Evolutionary conservation across 352 stramenopile genomes (phyloP), one percentile per base, ranked within the genome.

Genomic region (Albugo laibachii): DNA sequence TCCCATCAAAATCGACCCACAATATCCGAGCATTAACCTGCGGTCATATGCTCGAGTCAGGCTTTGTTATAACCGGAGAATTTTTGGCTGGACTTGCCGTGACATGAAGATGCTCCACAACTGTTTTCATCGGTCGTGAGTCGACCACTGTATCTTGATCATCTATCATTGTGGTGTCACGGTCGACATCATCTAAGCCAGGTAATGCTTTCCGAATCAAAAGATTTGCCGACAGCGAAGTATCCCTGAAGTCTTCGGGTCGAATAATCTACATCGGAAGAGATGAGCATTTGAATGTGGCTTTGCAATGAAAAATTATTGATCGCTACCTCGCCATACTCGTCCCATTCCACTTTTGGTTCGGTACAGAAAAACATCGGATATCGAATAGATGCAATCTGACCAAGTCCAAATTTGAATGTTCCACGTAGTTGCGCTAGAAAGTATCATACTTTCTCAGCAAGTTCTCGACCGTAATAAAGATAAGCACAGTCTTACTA

Each of bases 361-460:
- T 92, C 80, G 5, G 78, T 70, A 14, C 74, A 75, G 48, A 91
- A 86, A 53, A 92, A 92, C 77, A 92, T 89, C 8, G 80, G 77
- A 52, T 89, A 82, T 1, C 74, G 78, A 35, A 88, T 74, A 0
- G 74, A 77, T 11, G 80, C 71, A 19, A 92, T 83, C 42, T 92
- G 75, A 8, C 80, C 80, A 24, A 92, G 54, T 1, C 80, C 80
- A 15, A 87, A 74, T 57, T 86, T 86, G 53, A 89, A 92, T 11
- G 77, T 85, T 8, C 80, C 80, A 49, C 77, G 66, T 36, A 92
- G 56, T 61, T 88, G 80, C 19, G 78, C 77, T 73, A 55, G 18
- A 16, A 15, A 14, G 6, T 31, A 46, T 15, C 15, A 49, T 11
- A 27, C 15, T 11, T n/a, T 15, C 46, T 11, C 20, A 10, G 24